Evolutionary conservation across 805 yeast species (phyloP).

Genomic region (Candida sithepensis): DNA sequence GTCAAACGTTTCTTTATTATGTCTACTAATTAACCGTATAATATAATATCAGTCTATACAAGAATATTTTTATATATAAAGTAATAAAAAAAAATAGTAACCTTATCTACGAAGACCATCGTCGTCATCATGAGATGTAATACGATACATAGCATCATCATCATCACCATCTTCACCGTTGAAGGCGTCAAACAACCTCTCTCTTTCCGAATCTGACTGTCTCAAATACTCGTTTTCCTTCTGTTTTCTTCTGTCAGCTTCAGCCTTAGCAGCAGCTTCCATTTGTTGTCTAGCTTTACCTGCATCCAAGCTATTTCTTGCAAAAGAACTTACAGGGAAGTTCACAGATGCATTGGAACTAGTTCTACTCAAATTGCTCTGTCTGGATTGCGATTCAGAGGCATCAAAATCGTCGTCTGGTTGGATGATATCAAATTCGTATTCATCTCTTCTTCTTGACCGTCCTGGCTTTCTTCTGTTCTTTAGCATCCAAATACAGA

Average conservation of each 20-base stretch:
- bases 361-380: conserved; percentile 7
- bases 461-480: conserved; percentile 35
- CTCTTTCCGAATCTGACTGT: conserved; percentile 35
- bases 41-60: background rate
- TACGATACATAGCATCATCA: conserved; percentile 21
- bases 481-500: conserved; percentile 40
- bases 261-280: background rate
- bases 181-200: conserved; percentile 38
- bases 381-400: conserved; percentile 11
- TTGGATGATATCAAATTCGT: conserved; percentile 74
- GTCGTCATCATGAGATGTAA: conserved; percentile 18
- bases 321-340: conserved; percentile 12
- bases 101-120: conserved; percentile 1
- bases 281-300: conserved; percentile 11
- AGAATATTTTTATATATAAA: background rate
- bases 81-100: background rate
- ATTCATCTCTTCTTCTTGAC: conserved; percentile 61
- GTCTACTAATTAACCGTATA: background rate
- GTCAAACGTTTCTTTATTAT: too few species aligned
- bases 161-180: conserved; percentile 33
- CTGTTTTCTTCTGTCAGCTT: conserved; percentile 2
- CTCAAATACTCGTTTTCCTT: conserved; percentile 17
- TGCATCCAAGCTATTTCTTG: conserved; percentile 25
- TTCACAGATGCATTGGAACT: conserved; percentile 8
- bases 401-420: conserved; percentile 30